Percentiles rank a stretch among this genome's conserved stretches.
Evolutionary conservation across 1,139 yeast genomes (phyloP).

Genomic region (Yamadazyma conglobata): DNA sequence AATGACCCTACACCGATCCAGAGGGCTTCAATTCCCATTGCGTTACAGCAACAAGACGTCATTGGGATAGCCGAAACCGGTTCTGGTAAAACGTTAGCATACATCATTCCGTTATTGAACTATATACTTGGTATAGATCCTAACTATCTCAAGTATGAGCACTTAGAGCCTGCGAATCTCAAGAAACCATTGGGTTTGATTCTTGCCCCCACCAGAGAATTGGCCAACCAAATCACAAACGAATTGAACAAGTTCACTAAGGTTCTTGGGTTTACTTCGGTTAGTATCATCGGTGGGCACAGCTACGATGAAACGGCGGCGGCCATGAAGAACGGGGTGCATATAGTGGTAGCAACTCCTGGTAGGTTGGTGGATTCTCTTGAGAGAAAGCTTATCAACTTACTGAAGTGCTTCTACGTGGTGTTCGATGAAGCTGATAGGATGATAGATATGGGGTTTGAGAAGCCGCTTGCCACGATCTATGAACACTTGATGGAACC

Average conservation of each 20-base stretch:
- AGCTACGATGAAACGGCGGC: constrained; percentile 70
- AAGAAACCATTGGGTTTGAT: constrained; percentile 57
- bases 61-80: constrained; percentile 97
- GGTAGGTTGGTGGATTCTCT: constrained; percentile 83
- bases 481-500: constrained; percentile 43
- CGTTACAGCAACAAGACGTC: constrained; percentile 57
- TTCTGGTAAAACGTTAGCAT: constrained; percentile 90
- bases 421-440: constrained; percentile 92
- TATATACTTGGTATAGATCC: constrained; percentile 44
- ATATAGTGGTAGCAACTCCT: constrained; percentile 88
- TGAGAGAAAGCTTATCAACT: constrained; percentile 59
- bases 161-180: constrained; percentile 23
- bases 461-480: constrained; percentile 66
- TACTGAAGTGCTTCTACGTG: constrained; percentile 62
- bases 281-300: constrained; percentile 88
- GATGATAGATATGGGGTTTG: constrained; percentile 95
- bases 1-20: constrained; percentile 84
- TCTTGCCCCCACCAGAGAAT: constrained; percentile 89
- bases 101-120: constrained; percentile 67
- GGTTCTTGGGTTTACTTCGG: constrained; percentile 44
- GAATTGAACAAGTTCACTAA: constrained; percentile 56
- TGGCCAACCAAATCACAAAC: constrained; percentile 78
- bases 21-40: constrained; percentile 80
- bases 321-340: constrained; percentile 64
- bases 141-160: constrained; percentile 35